Conservation (phyloP, 2,329 filamentous ascomycete genomes). For the Massarina eburnea region DNA sequence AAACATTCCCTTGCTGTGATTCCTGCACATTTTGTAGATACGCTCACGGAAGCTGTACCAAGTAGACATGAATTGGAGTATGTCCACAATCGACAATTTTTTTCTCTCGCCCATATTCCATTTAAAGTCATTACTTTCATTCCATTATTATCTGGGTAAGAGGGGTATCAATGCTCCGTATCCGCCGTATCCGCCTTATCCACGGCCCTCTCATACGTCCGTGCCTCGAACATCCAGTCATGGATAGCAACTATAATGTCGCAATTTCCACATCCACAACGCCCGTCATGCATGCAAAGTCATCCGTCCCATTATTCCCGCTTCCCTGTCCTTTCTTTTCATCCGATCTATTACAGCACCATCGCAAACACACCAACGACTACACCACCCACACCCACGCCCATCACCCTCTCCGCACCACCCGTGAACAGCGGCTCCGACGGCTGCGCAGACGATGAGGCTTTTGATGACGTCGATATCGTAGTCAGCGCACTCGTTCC, state of each 20-base stretch:
- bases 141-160: not conserved
- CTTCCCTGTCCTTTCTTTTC: not conserved
- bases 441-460: not conserved
- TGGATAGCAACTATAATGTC: too few relatives aligned
- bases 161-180: too few relatives aligned
- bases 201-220: not conserved
- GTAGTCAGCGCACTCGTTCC: not conserved
- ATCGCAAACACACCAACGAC: not conserved
- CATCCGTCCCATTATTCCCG: not conserved
- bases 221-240: too few relatives aligned
- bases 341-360: not conserved
- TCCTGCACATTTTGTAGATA: constrained; percentile 14
- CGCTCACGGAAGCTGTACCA: constrained; percentile 11
- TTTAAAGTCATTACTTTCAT: not conserved
- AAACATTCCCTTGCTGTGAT: constrained; percentile 12
- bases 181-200: too few relatives aligned
- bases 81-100: not conserved
- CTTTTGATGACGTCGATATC: not conserved
- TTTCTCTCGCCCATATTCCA: not conserved
- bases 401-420: not conserved
- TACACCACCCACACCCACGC: not conserved
- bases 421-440: constrained; percentile 2
- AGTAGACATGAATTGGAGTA: constrained; percentile 14
- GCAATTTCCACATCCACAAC: not conserved
- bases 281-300: not conserved